phyloP scores from a whole-genome alignment of 192 early-diverging fungal species.

The Coemansia sp. region DNA sequence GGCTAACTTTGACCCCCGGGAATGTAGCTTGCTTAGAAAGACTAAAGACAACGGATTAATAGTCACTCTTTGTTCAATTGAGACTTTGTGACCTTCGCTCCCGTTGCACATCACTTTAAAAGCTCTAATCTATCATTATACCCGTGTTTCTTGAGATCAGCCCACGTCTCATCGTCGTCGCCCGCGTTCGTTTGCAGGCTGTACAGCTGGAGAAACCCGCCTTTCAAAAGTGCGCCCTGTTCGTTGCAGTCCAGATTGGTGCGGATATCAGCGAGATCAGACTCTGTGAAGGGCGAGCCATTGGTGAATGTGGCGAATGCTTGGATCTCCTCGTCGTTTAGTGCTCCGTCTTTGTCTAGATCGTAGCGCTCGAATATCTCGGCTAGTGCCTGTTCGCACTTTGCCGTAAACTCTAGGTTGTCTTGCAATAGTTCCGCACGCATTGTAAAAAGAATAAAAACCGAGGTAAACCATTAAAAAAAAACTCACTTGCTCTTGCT shows the following conservation, averaged over 20 bases:
- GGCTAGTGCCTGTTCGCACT: constrained; percentile 51
- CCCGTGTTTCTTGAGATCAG: constrained; percentile 67
- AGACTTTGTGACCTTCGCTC: constrained; percentile 25
- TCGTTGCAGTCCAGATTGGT: constrained; percentile 65
- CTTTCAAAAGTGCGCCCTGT: constrained; percentile 58
- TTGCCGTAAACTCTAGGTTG: constrained; percentile 53
- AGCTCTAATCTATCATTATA: constrained; percentile 32
- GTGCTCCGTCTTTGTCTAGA: constrained; percentile 56
- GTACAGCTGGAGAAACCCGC: constrained; percentile 83
- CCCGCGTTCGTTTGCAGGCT: constrained; percentile 63
- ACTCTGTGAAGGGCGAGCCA: constrained; percentile 50
- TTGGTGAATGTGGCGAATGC: constrained; percentile 61
- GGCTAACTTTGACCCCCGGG: neutral
- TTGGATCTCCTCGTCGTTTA: constrained; percentile 56
- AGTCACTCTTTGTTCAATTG: neutral
- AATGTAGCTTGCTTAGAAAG: constrained; percentile 17
- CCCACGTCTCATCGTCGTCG: constrained; percentile 73
- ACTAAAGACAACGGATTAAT: constrained; percentile 25
- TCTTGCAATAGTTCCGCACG: constrained; percentile 42
- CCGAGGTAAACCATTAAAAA: neutral
- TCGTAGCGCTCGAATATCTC: constrained; percentile 68
- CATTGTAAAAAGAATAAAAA: constrained; percentile 14
- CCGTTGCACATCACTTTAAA: constrained; percentile 18
- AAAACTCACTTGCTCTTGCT: neutral
- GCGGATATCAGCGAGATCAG: constrained; percentile 61